Percentiles rank a stretch among this genome's conserved stretches.
phyloP scores from a whole-genome alignment of 1,284 basidiomycete genomes.

The Sparassis latifolia region DNA sequence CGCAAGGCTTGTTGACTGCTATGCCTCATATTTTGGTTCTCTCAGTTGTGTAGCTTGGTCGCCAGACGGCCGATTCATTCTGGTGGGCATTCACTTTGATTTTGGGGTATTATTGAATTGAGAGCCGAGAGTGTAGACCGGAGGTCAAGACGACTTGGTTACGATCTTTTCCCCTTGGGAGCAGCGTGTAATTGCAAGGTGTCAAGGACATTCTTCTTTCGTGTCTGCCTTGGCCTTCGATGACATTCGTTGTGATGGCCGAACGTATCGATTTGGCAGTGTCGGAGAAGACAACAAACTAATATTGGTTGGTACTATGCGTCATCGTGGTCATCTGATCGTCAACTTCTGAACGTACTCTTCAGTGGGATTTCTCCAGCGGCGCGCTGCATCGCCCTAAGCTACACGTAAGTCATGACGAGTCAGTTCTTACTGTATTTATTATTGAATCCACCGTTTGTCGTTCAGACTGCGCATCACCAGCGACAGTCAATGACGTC shows the following conservation, averaged over 20 bases:
- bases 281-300: conserved; percentile 94
- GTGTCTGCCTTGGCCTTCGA: conserved; percentile 90
- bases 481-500: conserved; percentile 72
- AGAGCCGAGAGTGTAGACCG: conserved; percentile 38
- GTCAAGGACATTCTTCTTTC: conserved; percentile 95
- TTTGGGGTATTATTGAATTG: too few relatives aligned
- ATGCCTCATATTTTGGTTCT: conserved; percentile 88
- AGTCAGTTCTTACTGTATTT: not conserved
- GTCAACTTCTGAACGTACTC: conserved; percentile 1
- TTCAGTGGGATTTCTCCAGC: conserved; percentile 87
- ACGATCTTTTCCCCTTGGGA: conserved; percentile 92
- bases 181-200: conserved; percentile 88
- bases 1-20: conserved; percentile 77
- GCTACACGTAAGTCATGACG: conserved; percentile 30
- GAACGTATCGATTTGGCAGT: conserved; percentile 87
- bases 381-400: conserved; percentile 73
- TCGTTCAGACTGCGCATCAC: conserved; percentile 45
- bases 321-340: not conserved
- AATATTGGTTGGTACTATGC: conserved; percentile 46
- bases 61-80: conserved; percentile 87
- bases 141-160: conserved; percentile 91
- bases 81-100: conserved; percentile 40
- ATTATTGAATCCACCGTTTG: not conserved
- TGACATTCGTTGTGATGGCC: conserved; percentile 75
- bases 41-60: conserved; percentile 91